These are phyloP conservation scores for Teratosphaeria zuluensis DNA, from an alignment of 2,329 filamentous ascomycete genomes.

Conservation along the genomic window DNA sequence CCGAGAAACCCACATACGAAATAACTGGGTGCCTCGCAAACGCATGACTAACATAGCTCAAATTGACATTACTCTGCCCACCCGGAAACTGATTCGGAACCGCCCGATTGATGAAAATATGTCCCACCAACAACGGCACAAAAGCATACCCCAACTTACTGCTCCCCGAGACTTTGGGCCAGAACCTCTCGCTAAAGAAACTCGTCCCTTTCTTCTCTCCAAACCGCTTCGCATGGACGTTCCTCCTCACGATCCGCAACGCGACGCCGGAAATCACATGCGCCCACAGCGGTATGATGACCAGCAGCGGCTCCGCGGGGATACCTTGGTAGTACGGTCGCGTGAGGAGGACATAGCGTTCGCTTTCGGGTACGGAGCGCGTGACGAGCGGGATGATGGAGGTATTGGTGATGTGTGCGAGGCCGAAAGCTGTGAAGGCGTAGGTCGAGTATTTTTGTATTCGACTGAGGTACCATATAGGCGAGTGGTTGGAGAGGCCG, in stretches of 20 bases:
- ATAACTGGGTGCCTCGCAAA: slow-evolving; percentile 61
- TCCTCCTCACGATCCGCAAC: slow-evolving; percentile 64
- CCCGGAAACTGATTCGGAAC: slow-evolving; percentile 70
- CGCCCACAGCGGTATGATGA: slow-evolving; percentile 62
- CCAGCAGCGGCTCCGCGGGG: slow-evolving; percentile 67
- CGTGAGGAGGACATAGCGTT: slow-evolving; percentile 81
- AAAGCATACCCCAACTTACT: slow-evolving; percentile 65
- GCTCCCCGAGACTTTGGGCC: slow-evolving; percentile 64
- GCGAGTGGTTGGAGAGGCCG: slow-evolving; percentile 56
- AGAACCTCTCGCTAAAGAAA: slow-evolving; percentile 34
- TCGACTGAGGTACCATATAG: slow-evolving; percentile 66
- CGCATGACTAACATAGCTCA: slow-evolving; percentile 76
- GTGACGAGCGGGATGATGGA: slow-evolving; percentile 70
- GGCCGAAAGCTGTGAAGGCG: slow-evolving; percentile 65
- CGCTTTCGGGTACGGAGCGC: slow-evolving; percentile 61
- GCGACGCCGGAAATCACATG: slow-evolving; percentile 71
- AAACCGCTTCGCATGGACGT: slow-evolving; percentile 63
- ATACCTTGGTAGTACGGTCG: slow-evolving; percentile 86
- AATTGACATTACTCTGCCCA: slow-evolving; percentile 73
- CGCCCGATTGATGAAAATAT: slow-evolving; percentile 65
- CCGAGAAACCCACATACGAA: slow-evolving; percentile 59
- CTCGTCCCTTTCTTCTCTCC: slow-evolving; percentile 45
- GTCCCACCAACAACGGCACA: slow-evolving; percentile 54
- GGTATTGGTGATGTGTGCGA: slow-evolving; percentile 71
- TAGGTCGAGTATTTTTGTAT: slow-evolving; percentile 87